Base-by-base conservation (phyloP, 768 basidiomycete genomes). In the Russula brevipes region DNA sequence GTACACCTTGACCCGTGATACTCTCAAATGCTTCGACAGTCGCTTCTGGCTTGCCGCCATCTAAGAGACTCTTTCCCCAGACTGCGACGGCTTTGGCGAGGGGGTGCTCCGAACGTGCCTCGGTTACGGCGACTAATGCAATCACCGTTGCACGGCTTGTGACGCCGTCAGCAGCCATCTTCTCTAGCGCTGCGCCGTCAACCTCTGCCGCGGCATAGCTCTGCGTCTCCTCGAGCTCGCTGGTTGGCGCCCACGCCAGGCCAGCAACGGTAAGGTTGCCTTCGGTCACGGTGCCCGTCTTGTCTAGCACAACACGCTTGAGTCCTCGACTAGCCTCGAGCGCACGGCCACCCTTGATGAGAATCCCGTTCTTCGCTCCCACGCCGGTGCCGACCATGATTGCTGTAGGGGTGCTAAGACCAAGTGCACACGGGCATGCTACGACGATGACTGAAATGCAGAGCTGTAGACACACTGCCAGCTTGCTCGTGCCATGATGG, bases 351-450 rank as follows among this genome's bases (percentile, higher is more conserved):
- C 97, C 95, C 73, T 99, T 99, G 84, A 99, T 98, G 51, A 99
- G 77, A 63, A 99, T 98, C 0, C 97, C 96, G 70, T 98, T 96
- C 77, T 89, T 83, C 9, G 97, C 97, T 1, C 97, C 97, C 60
- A 98, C 86, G 1, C 97, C 97, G 0, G 96, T 98, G 17, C 97
- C 97, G 38, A 98, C 97, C 97, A 98, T 98, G 75, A 98, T 94
- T 2, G 96, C 97, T 0, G 97, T 98, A 1, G 97, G 97, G 0
- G 96, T 98, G 59, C 91, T 92, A 62, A 98, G 81, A 5, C 96
- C 97, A 39, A 99, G 82, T 0, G 97, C 96, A 72, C 97, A 99
- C 0, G 97, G 97, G 74, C 97, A 99, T 24, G 97, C 96, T 56
- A 99, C 94, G 54, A 99, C 97, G 63, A 99, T 84, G 65, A 98